A percentile compares a stretch with the other conserved stretches of the same genome.
Evolutionary conservation across 257 asterid genomes (phyloP).

Genomic region (Nicotiana otophora): DNA sequence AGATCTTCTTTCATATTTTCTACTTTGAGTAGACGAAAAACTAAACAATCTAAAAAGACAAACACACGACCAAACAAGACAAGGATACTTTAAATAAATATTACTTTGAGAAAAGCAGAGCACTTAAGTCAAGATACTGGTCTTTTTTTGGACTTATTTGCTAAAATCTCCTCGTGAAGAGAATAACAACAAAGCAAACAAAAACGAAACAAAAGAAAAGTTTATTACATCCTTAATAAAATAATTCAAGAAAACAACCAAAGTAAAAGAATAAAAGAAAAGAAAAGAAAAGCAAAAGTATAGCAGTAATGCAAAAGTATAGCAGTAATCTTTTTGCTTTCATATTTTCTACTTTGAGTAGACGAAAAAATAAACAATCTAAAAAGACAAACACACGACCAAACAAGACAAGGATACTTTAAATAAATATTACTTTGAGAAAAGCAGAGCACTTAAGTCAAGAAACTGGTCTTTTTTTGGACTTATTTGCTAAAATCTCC

Average conservation of each 20-base stretch:
- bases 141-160: slow-evolving; percentile 38
- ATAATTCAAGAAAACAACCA: slow-evolving; percentile 22
- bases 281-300: background rate
- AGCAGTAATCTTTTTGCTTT: slow-evolving; percentile 3
- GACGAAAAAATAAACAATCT: background rate
- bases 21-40: background rate
- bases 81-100: slow-evolving; percentile 12
- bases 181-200: slow-evolving; percentile 40
- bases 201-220: slow-evolving; percentile 15
- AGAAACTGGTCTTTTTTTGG: slow-evolving; percentile 45
- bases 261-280: slow-evolving; percentile 20
- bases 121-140: slow-evolving; percentile 59
- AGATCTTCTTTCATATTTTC: background rate
- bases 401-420: slow-evolving; percentile 14
- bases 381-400: slow-evolving; percentile 27
- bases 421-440: slow-evolving; percentile 24
- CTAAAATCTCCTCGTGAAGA: slow-evolving; percentile 43
- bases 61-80: slow-evolving; percentile 26
- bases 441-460: slow-evolving; percentile 60
- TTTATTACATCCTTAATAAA: slow-evolving; percentile 20
- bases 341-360: background rate
- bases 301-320: background rate
- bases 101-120: slow-evolving; percentile 39
- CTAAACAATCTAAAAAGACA: slow-evolving; percentile 1
- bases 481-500: slow-evolving; percentile 33